These are phyloP conservation scores for Camelina laxa DNA, from an alignment of 345 rosid species.

Conservation along the genomic window DNA sequence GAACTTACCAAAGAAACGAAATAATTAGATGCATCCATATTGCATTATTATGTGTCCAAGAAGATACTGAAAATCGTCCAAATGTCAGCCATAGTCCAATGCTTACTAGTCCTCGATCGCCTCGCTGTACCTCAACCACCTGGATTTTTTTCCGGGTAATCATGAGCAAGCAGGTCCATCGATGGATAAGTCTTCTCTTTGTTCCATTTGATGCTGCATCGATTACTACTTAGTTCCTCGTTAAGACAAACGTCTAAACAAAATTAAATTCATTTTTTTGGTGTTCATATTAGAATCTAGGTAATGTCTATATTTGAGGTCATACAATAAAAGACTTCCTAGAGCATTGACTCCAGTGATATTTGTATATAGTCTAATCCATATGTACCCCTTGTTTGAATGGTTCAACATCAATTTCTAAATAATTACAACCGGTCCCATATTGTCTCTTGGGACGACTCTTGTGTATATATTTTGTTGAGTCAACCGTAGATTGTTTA, in stretches of 20 bases:
- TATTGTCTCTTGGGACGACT: slow-evolving; percentile 14
- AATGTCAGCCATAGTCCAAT: slow-evolving; percentile 54
- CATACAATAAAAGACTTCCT: background rate
- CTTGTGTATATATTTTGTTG: background rate
- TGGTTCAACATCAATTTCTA: background rate
- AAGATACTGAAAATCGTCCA: slow-evolving; percentile 55
- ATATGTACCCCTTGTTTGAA: background rate
- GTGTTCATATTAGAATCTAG: slow-evolving; percentile 8
- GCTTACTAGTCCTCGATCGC: slow-evolving; percentile 46
- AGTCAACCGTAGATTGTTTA: slow-evolving; percentile 1
- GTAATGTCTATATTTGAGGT: background rate
- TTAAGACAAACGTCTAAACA: background rate
- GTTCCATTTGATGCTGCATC: slow-evolving; percentile 31
- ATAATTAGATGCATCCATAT: slow-evolving; percentile 59
- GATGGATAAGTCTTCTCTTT: slow-evolving; percentile 16
- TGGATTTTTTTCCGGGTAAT: slow-evolving; percentile 36
- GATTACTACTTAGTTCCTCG: slow-evolving; percentile 27
- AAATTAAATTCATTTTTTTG: background rate
- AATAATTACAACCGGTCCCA: background rate
- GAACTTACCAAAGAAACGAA: slow-evolving; percentile 30
- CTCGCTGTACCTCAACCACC: slow-evolving; percentile 51
- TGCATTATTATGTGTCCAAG: slow-evolving; percentile 68
- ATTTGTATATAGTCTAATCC: background rate
- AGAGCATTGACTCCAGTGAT: slow-evolving; percentile 6
- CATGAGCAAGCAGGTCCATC: slow-evolving; percentile 31